Conservation (phyloP, 441 rosid species). For the Erysimum cheiri region DNA sequence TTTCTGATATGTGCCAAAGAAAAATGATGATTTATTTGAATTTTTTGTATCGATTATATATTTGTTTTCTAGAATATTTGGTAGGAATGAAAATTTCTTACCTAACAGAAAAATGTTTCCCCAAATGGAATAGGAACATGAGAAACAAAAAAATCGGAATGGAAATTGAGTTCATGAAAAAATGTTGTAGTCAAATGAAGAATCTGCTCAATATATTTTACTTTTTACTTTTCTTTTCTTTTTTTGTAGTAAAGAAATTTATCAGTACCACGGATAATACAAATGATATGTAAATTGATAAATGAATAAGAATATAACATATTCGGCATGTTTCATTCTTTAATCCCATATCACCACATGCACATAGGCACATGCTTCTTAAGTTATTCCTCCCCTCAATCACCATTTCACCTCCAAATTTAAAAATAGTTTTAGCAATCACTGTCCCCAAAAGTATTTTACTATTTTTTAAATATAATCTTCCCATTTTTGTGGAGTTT, state of each 20-base stretch:
- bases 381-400: neutral
- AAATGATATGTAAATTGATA: neutral
- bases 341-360: neutral
- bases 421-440: slow-evolving; percentile 6
- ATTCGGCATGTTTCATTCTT: slow-evolving; percentile 6
- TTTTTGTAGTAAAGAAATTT: neutral
- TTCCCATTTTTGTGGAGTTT: slow-evolving; percentile 42
- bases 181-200: too few relatives aligned
- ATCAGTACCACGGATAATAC: neutral
- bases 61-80: too few relatives aligned
- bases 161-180: too few relatives aligned
- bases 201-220: too few relatives aligned
- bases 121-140: too few relatives aligned
- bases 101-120: too few relatives aligned
- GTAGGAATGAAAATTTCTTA: too few relatives aligned
- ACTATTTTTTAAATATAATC: neutral
- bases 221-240: too few relatives aligned
- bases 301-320: slow-evolving; percentile 5
- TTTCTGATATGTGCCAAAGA: too few relatives aligned
- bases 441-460: neutral
- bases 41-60: too few relatives aligned
- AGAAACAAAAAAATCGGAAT: too few relatives aligned
- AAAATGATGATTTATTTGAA: too few relatives aligned
- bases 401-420: neutral
- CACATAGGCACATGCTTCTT: neutral